Evolutionary conservation across 2,329 filamentous ascomycete species (phyloP).

Genomic region (Diaporthe caulivora): DNA sequence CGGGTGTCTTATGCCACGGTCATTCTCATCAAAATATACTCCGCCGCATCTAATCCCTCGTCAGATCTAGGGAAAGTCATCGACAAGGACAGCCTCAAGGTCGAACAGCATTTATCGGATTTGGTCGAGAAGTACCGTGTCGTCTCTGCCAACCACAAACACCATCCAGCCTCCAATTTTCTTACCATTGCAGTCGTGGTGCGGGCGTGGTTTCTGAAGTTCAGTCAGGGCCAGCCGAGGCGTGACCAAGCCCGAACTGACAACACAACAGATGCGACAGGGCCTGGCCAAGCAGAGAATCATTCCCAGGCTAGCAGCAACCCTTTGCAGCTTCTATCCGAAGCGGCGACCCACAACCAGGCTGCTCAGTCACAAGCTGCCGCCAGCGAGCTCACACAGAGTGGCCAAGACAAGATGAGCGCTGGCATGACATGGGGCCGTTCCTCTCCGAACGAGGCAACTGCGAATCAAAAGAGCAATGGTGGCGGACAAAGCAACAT

Average conservation of each 20-base stretch:
- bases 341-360: constrained; percentile 64
- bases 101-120: constrained; percentile 75
- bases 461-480: constrained; percentile 24
- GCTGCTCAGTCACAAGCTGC: constrained; percentile 37
- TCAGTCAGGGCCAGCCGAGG: constrained; percentile 36
- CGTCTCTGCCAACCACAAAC: constrained; percentile 73
- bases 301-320: constrained; percentile 57
- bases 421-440: constrained; percentile 14
- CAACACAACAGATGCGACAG: constrained; percentile 41
- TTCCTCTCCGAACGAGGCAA: constrained; percentile 1
- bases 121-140: constrained; percentile 76
- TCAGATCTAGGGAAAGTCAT: constrained; percentile 79
- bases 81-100: constrained; percentile 74
- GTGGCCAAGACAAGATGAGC: constrained; percentile 32
- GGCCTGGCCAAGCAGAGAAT: constrained; percentile 44
- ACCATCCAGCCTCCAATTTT: constrained; percentile 77
- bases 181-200: constrained; percentile 78
- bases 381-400: background rate
- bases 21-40: constrained; percentile 80
- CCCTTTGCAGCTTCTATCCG: constrained; percentile 68
- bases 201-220: constrained; percentile 75
- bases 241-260: constrained; percentile 28
- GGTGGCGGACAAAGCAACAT: constrained; percentile 30
- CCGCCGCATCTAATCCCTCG: constrained; percentile 72
- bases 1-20: constrained; percentile 79